A percentile compares a stretch with the other conserved stretches of the same genome.
Evolutionary conservation across 305 asterid species (phyloP).

Genomic region (Fraxinus platypoda): DNA sequence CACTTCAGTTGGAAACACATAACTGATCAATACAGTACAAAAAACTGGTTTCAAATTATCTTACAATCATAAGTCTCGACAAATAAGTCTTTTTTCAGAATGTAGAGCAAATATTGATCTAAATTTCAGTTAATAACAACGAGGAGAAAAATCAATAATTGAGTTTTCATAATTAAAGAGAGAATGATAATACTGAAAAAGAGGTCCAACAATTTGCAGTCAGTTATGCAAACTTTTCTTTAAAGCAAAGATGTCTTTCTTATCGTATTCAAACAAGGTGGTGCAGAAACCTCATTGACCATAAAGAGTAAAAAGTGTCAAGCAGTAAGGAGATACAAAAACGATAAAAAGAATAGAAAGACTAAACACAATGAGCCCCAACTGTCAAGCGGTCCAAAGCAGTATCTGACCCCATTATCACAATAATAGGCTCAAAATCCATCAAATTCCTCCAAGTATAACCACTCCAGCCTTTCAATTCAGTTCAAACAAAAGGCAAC

Average conservation of each 20-base stretch:
- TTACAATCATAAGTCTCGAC: background rate
- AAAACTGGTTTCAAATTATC: background rate
- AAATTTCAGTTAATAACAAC: background rate
- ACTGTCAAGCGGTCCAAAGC: background rate
- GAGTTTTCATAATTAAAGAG: background rate
- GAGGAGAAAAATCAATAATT: background rate
- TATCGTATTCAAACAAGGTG: background rate
- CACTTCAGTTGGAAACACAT: background rate
- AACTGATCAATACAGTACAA: background rate
- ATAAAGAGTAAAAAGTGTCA: background rate
- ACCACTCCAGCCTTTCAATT: background rate
- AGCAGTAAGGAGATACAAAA: background rate
- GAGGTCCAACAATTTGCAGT: background rate
- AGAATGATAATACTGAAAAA: background rate
- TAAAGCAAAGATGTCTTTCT: background rate
- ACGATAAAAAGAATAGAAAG: background rate
- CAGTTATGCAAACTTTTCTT: background rate
- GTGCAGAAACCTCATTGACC: background rate
- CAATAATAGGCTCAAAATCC: background rate
- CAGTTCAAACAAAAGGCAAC: background rate
- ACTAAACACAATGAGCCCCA: background rate
- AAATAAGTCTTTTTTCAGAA: background rate
- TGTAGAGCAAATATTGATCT: background rate
- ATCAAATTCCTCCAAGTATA: background rate
- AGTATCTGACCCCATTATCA: background rate